Percentiles rank a stretch among this genome's conserved stretches.
These are phyloP conservation scores for Claviceps paspali DNA, from an alignment of 2,329 filamentous ascomycete genomes.

Conservation along the genomic window DNA sequence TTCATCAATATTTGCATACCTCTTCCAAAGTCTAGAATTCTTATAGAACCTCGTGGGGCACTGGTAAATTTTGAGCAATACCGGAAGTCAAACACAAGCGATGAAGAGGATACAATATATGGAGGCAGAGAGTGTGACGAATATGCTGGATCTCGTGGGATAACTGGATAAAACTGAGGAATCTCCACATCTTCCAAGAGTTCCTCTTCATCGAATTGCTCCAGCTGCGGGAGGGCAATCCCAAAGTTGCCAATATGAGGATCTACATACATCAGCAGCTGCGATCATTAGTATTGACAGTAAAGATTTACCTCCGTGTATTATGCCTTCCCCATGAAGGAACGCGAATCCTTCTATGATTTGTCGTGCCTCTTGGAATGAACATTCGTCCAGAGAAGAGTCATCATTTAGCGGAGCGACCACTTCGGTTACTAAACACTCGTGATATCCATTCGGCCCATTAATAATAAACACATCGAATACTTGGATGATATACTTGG, in stretches of 20 bases:
- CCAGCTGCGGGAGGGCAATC: too few relatives aligned
- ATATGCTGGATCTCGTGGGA: not conserved
- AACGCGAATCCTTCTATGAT: slow-evolving; percentile 2
- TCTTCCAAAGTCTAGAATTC: slow-evolving; percentile 2
- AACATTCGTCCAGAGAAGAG: not conserved
- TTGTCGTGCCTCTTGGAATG: not conserved
- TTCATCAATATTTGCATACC: not conserved
- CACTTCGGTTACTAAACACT: too few relatives aligned
- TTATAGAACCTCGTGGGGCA: not conserved
- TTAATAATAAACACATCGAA: slow-evolving; percentile 3
- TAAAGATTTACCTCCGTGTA: too few relatives aligned
- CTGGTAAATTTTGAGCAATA: not conserved
- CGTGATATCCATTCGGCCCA: slow-evolving; percentile 6
- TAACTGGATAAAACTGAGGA: too few relatives aligned
- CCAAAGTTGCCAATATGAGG: not conserved
- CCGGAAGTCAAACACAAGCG: too few relatives aligned
- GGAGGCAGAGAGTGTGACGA: not conserved
- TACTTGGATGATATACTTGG: slow-evolving; percentile 1
- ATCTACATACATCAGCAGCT: not conserved
- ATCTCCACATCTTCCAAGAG: slow-evolving; percentile 2
- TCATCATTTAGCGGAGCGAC: slow-evolving; percentile 3
- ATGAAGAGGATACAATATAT: not conserved
- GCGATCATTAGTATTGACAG: not conserved
- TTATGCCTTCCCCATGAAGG: too few relatives aligned
- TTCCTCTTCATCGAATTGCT: too few relatives aligned